Conservation (phyloP, 148 eudicot species). For the Suaeda aralocaspica region DNA sequence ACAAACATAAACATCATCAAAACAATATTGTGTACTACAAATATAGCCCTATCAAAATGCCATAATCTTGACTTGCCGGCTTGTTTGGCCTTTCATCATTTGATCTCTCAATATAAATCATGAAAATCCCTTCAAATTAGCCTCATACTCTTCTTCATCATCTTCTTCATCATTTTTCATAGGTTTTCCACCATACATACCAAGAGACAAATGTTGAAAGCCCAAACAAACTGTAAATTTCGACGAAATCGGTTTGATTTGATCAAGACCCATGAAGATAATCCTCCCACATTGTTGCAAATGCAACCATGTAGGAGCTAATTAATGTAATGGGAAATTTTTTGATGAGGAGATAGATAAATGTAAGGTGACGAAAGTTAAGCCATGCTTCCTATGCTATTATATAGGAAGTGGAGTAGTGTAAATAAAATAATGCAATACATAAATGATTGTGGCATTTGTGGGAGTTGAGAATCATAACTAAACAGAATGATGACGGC, state of each 20-base stretch:
- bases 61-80: slow-evolving; percentile 34
- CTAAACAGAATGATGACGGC: slow-evolving; percentile 1
- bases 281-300: not conserved
- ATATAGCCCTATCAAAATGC: slow-evolving; percentile 25
- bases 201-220: slow-evolving; percentile 9
- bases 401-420: slow-evolving; percentile 7
- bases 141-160: not conserved
- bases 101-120: not conserved
- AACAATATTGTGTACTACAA: too few species aligned
- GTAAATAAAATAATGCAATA: not conserved
- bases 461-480: slow-evolving; percentile 14
- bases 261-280: not conserved
- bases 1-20: not conserved
- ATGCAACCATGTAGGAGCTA: not conserved
- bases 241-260: not conserved
- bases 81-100: slow-evolving; percentile 26
- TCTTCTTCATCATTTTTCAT: not conserved
- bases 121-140: too few species aligned
- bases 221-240: slow-evolving; percentile 11
- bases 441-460: not conserved
- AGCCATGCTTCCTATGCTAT: slow-evolving; percentile 7
- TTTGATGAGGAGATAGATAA: not conserved
- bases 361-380: slow-evolving; percentile 1
- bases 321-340: too few species aligned
- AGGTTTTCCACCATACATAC: not conserved